These are phyloP conservation scores for Starmerella riodocensis DNA, from an alignment of 805 yeast species.

Conservation along the genomic window DNA sequence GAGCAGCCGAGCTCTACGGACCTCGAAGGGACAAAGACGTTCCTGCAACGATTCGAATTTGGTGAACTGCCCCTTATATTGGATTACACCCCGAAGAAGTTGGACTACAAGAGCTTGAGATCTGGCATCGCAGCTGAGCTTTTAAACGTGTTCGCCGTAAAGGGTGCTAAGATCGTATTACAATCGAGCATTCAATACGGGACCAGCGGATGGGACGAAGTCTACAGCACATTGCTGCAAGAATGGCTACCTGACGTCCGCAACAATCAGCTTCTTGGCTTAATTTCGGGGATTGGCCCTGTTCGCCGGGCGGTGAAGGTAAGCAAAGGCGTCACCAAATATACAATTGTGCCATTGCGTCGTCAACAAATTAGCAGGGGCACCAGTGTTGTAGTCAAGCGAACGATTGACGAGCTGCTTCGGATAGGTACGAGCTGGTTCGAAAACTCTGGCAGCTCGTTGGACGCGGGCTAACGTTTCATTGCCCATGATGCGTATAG, in stretches of 20 bases:
- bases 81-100: conserved; percentile 84
- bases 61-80: conserved; percentile 44
- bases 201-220: conserved; percentile 52
- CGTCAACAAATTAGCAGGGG: conserved; percentile 9
- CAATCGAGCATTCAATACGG: conserved; percentile 58
- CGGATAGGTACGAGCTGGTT: conserved; percentile 10
- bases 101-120: conserved; percentile 70
- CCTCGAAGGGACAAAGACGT: conserved; percentile 26
- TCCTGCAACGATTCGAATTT: conserved; percentile 49
- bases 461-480: not conserved
- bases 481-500: no score
- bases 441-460: conserved; percentile 8
- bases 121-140: conserved; percentile 81
- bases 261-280: conserved; percentile 65
- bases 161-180: conserved; percentile 64
- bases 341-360: conserved; percentile 10
- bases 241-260: conserved; percentile 83
- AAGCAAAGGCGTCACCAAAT: conserved; percentile 8
- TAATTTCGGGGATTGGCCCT: conserved; percentile 75
- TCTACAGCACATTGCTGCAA: conserved; percentile 45
- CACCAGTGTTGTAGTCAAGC: conserved; percentile 11
- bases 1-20: not conserved
- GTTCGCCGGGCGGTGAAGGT: conserved; percentile 31
- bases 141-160: conserved; percentile 76
- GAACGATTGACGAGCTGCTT: conserved; percentile 13